Evolutionary conservation across 495 filamentous ascomycete species (phyloP), one percentile per base, ranked within the genome.

Genomic region (Penicillium salamii): DNA sequence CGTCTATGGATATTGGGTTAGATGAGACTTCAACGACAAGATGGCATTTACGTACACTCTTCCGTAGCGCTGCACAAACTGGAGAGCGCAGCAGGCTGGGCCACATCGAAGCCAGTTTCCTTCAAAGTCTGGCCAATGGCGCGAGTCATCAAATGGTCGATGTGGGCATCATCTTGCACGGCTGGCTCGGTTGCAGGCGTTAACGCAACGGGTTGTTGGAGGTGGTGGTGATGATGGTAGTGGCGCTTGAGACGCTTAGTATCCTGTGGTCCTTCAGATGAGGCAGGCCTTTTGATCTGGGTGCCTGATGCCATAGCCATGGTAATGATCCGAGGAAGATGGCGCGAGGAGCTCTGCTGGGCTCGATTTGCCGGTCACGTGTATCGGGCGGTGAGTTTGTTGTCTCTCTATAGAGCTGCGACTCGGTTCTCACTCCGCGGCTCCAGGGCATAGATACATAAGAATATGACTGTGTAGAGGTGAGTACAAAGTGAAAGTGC

Each of bases 21-120:
- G 59, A 63, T 58, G 55, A 48, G 49, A 46, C 50, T 50, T 40
- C 41, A 17, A 32, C n/a, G 9, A 17, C 26, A 15, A 7, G 18
- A 23, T 31, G 13, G 5, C 36, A 11, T 18, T 7, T 5, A 65
- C 78, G 36, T 79, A 88, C 85, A 87, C 57, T 87, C 79, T 64
- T 88, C 84, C 2, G 78, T 71, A 11, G 76, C 66, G 38, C 68
- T 65, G 20, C 79, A 69, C 46, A 88, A 77, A 53, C 66, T 67
- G 49, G 86, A 78, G 52, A 89, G 66, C 15, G 83, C 86, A 12
- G 66, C 59, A 15, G 81, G 73, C 26, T 78, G 75, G 2, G 79
- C 80, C 15, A 77, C 54, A 5, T 80, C 74, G 57, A 85, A 88
- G 9, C 86, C 86, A 11, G 69, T 71, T 24, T 73, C 67, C 31